Base-by-base conservation (phyloP, 2,329 filamentous ascomycete species). In the Neopestalotiopsis sp. region DNA sequence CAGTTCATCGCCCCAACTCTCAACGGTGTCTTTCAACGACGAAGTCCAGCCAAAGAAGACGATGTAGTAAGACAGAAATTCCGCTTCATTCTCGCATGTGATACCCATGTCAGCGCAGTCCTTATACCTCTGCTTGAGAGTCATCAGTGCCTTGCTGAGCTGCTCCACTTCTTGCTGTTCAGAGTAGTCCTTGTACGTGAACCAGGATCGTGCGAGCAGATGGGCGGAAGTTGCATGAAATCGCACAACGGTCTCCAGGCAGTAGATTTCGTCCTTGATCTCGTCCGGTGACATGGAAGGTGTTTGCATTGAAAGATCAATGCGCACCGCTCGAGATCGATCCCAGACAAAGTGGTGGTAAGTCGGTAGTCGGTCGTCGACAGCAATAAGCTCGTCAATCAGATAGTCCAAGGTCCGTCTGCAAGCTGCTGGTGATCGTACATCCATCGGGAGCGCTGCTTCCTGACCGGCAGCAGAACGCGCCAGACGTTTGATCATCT, bases 91-190 rank as follows among this genome's bases (percentile, higher is more conserved):
- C 69, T 85, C 81, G 74, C 89, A 92, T 5, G 76, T 70, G 53
- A 91, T 85, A 1, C 84, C 84, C 69, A 88, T 86, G n/a, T 85
- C 83, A 58, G 85, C 85, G 76, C 89, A 91, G 73, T 91, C 88
- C 71, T 91, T 89, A 74, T 92, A 92, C 1, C 90, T 83, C 71
- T 92, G 88, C 68, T 89, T 87, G 14, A 92, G 81, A 1, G 90
- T 91, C 14, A 92, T 82, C 4, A 92, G 80, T 0, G 90, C 86
- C 74, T 91, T 91, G 49, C 88, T 87, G 17, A 92, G 83, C 75
- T 92, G 90, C 76, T 92, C 90, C 30, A 89, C 82, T 77, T 92
- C 90, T 74, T 92, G 90, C 71, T 90, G 89, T 73, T 90, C 88
- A 4, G 88, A 88, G 73, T 91, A 92, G 68, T 88, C 88, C 40